phyloP scores from a whole-genome alignment of 805 yeast species.

The Candida coleopterorum region DNA sequence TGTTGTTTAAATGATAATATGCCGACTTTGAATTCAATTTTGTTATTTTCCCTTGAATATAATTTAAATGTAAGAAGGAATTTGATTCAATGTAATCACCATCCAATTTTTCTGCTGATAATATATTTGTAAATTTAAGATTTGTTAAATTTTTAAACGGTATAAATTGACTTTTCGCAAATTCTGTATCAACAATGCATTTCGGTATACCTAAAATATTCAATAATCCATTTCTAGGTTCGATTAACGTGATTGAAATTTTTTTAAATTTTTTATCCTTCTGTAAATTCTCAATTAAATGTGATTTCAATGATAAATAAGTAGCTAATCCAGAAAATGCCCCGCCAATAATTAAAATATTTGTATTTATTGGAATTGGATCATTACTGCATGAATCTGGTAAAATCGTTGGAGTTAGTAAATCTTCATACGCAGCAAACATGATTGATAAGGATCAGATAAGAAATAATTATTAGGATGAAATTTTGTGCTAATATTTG shows the following conservation, averaged over 20 bases:
- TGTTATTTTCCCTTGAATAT: slow-evolving; percentile 31
- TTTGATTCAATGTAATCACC: slow-evolving; percentile 1
- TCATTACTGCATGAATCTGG: slow-evolving; percentile 1
- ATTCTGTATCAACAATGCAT: slow-evolving; percentile 33
- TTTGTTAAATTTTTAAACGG: slow-evolving; percentile 27
- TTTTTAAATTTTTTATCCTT: slow-evolving; percentile 1
- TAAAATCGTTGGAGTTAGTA: slow-evolving; percentile 3
- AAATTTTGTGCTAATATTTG: no score
- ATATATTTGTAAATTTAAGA: slow-evolving; percentile 23
- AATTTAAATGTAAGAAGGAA: slow-evolving; percentile 14
- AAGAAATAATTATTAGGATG: no score
- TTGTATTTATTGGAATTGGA: slow-evolving; percentile 22
- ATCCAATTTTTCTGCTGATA: slow-evolving; percentile 15
- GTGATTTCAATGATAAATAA: slow-evolving; percentile 18
- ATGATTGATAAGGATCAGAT: no score
- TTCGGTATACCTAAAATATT: slow-evolving; percentile 38
- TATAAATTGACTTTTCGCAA: slow-evolving; percentile 34
- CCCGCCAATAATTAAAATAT: slow-evolving; percentile 38
- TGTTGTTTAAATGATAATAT: slow-evolving; percentile 18
- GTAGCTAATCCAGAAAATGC: slow-evolving; percentile 39
- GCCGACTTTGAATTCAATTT: slow-evolving; percentile 23
- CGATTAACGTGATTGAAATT: slow-evolving; percentile 31
- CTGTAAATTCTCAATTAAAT: slow-evolving; percentile 1
- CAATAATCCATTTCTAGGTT: slow-evolving; percentile 37
- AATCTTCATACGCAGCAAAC: no score